Conservation (phyloP, 2,329 filamentous ascomycete species). For the Trichoderma gracile region DNA sequence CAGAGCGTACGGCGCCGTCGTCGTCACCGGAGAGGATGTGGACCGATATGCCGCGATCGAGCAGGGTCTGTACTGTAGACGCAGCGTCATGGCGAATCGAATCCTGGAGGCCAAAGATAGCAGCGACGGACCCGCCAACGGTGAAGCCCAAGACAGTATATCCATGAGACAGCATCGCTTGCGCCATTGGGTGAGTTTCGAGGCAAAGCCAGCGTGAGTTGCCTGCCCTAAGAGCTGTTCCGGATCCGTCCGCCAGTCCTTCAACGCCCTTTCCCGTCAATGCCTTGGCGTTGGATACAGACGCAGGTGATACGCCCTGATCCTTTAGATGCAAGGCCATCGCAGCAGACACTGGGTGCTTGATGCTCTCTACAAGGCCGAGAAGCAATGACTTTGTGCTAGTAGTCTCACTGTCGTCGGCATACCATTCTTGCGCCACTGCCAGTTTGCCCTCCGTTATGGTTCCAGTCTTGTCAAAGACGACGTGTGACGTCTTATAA, state of each 20-base stretch:
- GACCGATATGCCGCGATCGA: conserved; percentile 43
- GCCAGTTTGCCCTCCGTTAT: conserved; percentile 57
- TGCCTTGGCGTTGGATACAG: conserved; percentile 16
- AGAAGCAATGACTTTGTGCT: conserved; percentile 31
- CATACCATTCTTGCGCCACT: not conserved
- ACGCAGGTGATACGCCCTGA: not conserved
- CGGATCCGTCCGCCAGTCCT: conserved; percentile 29
- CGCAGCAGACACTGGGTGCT: conserved; percentile 56
- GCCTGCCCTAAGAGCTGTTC: conserved; percentile 46
- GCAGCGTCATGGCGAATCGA: conserved; percentile 47
- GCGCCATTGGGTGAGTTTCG: conserved; percentile 37
- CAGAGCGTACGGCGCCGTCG: conserved; percentile 46
- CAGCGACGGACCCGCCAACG: conserved; percentile 39
- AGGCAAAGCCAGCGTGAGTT: conserved; percentile 52
- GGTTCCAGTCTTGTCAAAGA: conserved; percentile 83
- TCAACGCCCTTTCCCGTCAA: conserved; percentile 50
- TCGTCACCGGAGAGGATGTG: conserved; percentile 57
- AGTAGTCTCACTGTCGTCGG: not conserved
- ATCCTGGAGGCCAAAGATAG: conserved; percentile 51
- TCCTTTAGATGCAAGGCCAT: conserved; percentile 45
- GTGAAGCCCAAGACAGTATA: conserved; percentile 52
- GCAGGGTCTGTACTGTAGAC: conserved; percentile 40
- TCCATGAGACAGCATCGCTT: conserved; percentile 39
- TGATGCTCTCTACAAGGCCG: conserved; percentile 43
- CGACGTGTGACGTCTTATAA: conserved; percentile 61